A percentile compares a stretch with the other conserved stretches of the same genome.
phyloP scores from a whole-genome alignment of 495 filamentous ascomycete species.

The Tuber borchii region DNA sequence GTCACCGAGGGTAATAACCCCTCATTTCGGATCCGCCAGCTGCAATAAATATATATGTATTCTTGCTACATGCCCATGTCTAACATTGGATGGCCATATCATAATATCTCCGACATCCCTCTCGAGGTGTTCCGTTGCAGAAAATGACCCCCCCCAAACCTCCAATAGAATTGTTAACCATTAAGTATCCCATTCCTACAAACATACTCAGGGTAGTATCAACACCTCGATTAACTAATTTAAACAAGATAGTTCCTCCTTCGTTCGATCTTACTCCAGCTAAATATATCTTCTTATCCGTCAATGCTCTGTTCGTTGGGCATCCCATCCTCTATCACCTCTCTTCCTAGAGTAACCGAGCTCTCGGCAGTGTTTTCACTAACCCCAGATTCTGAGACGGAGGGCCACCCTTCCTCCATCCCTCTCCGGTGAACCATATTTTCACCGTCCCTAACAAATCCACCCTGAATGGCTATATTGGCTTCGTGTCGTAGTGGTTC shows the following conservation, averaged over 20 bases:
- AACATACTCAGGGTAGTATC: neutral
- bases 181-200: neutral
- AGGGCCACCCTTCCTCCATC: conserved; percentile 3
- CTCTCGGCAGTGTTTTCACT: neutral
- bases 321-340: neutral
- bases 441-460: conserved; percentile 12
- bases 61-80: neutral
- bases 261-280: conserved; percentile 13
- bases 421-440: conserved; percentile 10
- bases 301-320: neutral
- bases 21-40: neutral
- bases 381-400: neutral
- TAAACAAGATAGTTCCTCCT: neutral
- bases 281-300: conserved; percentile 9
- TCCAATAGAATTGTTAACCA: neutral
- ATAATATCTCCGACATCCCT: neutral
- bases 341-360: neutral
- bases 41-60: neutral
- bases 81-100: neutral
- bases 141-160: neutral
- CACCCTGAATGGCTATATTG: conserved; percentile 11
- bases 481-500: conserved; percentile 9
- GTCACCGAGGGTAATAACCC: neutral
- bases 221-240: neutral
- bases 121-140: neutral